Base-by-base conservation (phyloP, 257 asterid genomes). In the Thymus mandschuricus region DNA sequence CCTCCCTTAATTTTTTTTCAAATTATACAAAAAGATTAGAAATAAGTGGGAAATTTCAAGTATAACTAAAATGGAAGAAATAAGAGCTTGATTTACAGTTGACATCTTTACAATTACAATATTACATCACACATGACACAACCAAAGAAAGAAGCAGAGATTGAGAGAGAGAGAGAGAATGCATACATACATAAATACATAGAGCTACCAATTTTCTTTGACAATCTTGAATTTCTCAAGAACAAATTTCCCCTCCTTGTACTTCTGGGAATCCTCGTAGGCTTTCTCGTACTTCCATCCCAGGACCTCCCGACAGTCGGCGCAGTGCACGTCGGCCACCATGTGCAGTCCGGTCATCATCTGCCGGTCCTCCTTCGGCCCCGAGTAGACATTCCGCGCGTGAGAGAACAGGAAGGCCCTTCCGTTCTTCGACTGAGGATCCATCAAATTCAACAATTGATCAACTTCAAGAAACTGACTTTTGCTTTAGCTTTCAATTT, bases 221-320 rank as follows among this genome's bases (percentile, higher is more conserved):
- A 81, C 83, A 71, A 88, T 81, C 81, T 84, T 86, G 51, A 66
- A 86, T 55, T 76, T 86, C 44, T 78, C 86, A 12, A 88, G 84
- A 75, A 88, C 91, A 45, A 81, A 30, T 66, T 84, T 86, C 6
- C 92, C 86, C 65, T 87, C 93, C 79, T 87, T 85, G 80, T 83
- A 82, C 58, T 85, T 84, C 64, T 89, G 84, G 15, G 78, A 76
- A 35, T 68, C 85, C 75, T 85, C 85, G 51, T 84, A 81, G 4
- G 92, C 92, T 43, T 73, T 74, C 60, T 72, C 82, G 54, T 89
- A 86, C 64, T 77, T 87, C 96, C 96, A 87, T 0, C 96, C 96
- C 59, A 87, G 31, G 33, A 76, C 72, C 64, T 86, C 84, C 1
- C 79, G 67, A 64, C 95, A 87, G 27, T 85, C 90, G 52, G 51